Evolutionary conservation across 257 asterid genomes (phyloP).

Genomic region (Voacanga thouarsii): DNA sequence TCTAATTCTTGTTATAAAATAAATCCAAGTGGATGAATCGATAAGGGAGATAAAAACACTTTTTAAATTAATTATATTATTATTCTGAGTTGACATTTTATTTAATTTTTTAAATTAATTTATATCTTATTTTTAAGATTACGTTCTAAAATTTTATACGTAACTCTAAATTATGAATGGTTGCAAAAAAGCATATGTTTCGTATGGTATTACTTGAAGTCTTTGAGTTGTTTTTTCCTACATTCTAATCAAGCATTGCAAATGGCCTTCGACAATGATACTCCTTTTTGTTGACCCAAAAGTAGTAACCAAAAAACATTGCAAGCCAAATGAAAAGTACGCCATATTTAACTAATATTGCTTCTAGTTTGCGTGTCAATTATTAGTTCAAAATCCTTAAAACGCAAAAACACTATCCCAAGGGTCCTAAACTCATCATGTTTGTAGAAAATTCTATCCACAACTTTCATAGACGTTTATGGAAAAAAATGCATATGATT

Average conservation of each 20-base stretch:
- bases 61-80: too few relatives aligned
- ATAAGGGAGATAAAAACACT: too few relatives aligned
- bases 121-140: too few relatives aligned
- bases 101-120: too few relatives aligned
- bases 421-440: background rate
- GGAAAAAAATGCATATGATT: too few relatives aligned
- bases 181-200: background rate
- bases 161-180: background rate
- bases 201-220: background rate
- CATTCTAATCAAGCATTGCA: background rate
- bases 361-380: background rate
- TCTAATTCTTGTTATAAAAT: too few relatives aligned
- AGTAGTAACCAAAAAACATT: background rate
- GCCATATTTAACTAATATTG: too few relatives aligned
- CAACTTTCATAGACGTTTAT: too few relatives aligned
- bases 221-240: background rate
- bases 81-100: too few relatives aligned
- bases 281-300: background rate
- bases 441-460: background rate
- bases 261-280: background rate
- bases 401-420: background rate
- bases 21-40: too few relatives aligned
- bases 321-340: background rate
- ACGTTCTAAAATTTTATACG: too few relatives aligned
- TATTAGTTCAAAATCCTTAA: background rate